Evolutionary conservation across 148 eudicot species (phyloP), one percentile per base, ranked within the genome.

Genomic region (Persicaria maculosa): DNA sequence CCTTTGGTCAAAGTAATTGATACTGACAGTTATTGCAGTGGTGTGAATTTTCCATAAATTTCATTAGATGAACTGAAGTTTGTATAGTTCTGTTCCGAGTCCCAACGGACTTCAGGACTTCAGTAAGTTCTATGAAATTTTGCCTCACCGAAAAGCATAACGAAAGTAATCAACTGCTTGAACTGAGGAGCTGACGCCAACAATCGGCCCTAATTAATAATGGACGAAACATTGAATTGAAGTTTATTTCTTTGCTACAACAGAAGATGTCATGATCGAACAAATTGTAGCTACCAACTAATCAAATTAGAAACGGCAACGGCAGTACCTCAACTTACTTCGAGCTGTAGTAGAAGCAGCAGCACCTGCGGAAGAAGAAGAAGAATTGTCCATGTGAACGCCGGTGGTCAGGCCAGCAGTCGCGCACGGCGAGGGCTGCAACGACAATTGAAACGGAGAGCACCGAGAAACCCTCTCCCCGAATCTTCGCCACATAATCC

Each of bases 391-490:
- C 36, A 58, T 0, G 59, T 19, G 15, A 17, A 47, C 25, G 44
- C 74, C 54, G 40, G 50, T 72, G 43, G 36, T n/a, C 58, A 22
- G 74, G 57, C 43, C 17, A 11, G 57, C 50, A 36, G 74, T 31
- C 70, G 44, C 22, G 25, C 14, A 31, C 17, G 61, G 43, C 5
- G 11, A 58, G 9, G 19, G 19, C 65, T 36, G 64, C 22, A 55
- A 50, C 31, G 47, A 19, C 5, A 65, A 3, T 16, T 11, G 47
- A 25, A 36, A 25, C 14, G 75, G 12, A 3, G 75, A 54, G 44
- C 55, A 73, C 65, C 65, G 75, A n/a, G 47, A 73, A 73, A 73
- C 65, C 62, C 46, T 73, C 10, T 50, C 54, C 15, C 47, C 75
- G 14, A 73, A 9, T 50, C 62, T 43, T 50, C 67, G 58, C 75